These are phyloP conservation scores for Rhododendron molle DNA, from an alignment of 148 eudicot genomes.

Conservation along the genomic window DNA sequence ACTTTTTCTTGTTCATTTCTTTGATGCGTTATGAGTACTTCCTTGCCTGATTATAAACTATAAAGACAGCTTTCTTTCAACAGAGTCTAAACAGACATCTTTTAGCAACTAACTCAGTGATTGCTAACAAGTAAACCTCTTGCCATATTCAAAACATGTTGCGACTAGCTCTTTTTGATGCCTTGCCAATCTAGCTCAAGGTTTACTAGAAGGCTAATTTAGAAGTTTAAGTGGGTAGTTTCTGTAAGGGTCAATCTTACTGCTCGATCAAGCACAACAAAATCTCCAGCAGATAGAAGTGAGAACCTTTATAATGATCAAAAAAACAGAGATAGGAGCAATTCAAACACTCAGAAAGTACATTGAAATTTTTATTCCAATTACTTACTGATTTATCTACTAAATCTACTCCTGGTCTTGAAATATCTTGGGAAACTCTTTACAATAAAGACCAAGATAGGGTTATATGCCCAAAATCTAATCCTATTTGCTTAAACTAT, in stretches of 20 bases:
- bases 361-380: no score
- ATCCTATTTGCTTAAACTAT: no score
- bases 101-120: not conserved
- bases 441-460: no score
- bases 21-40: not conserved
- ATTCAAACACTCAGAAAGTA: not conserved
- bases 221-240: not conserved
- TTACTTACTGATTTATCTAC: no score
- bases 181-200: not conserved
- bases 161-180: not conserved
- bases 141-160: not conserved
- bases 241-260: not conserved
- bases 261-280: not conserved
- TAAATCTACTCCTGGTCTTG: no score
- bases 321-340: not conserved
- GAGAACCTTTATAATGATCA: not conserved
- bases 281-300: not conserved
- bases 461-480: no score
- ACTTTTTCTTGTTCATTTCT: not conserved
- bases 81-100: not conserved
- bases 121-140: not conserved
- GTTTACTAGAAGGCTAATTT: conserved; percentile 1
- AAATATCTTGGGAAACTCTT: no score
- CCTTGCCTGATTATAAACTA: not conserved
- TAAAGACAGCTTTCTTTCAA: not conserved